Percentiles rank a stretch among this genome's conserved stretches.
These are phyloP conservation scores for Fraxinus sp. DNA, from an alignment of 305 asterid genomes.

Conservation along the genomic window DNA sequence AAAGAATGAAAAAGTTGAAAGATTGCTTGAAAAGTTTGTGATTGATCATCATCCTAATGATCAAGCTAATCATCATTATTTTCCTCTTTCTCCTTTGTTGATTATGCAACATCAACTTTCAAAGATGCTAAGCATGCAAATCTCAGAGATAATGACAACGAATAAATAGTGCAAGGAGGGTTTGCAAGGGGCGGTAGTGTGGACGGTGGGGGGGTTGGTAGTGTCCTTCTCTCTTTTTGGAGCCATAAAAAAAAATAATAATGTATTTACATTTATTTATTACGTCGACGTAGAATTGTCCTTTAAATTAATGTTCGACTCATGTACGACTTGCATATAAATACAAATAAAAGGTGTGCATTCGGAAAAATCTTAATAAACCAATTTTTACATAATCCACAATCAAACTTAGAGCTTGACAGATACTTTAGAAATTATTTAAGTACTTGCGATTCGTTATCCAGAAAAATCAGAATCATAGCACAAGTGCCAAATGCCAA, in stretches of 20 bases:
- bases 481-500: neutral
- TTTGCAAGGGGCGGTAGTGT: neutral
- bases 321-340: neutral
- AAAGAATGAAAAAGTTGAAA: neutral
- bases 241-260: neutral
- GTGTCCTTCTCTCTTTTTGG: neutral
- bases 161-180: neutral
- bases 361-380: neutral
- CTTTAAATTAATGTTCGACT: neutral
- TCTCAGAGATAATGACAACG: constrained; percentile 15
- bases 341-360: neutral
- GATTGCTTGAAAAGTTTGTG: neutral
- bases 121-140: constrained; percentile 13
- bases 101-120: neutral
- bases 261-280: neutral
- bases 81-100: neutral
- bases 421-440: neutral
- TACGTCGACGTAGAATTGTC: neutral
- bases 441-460: neutral
- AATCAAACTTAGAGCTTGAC: neutral
- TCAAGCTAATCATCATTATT: neutral
- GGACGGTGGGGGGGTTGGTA: neutral
- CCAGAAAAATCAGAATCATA: neutral
- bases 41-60: constrained; percentile 2
- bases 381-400: neutral